Base-by-base conservation (phyloP, 2,329 filamentous ascomycete genomes). In the Alternaria sp. region DNA sequence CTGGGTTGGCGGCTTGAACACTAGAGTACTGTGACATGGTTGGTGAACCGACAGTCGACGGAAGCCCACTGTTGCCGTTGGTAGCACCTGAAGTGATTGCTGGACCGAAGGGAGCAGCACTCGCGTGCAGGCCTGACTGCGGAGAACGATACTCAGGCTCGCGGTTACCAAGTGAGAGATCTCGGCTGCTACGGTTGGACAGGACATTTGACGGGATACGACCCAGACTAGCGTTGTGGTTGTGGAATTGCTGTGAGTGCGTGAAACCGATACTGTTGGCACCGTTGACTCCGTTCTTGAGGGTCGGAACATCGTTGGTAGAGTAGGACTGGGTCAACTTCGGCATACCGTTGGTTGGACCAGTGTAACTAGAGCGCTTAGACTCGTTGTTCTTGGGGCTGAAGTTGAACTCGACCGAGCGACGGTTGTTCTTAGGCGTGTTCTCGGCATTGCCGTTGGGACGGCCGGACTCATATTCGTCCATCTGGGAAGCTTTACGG, bases 241-340 rank as follows among this genome's bases (percentile, higher is more conserved):
- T 86, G 65, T 89, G 86, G 51, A 86, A 81, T 69, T 85, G 83
- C 65, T 86, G 84, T 72, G 89, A 85, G 5, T 83, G 91, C 54
- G 75, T 78, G 63, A 78, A 74, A 25, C 72, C 66, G 6, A 59
- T 53, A 30, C 70, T 65, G 53, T 74, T 75, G 36, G 63, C 53
- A 36, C 74, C 70, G 49, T 85, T 81, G 51, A 83, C 79, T 49
- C 81, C 84, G 67, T 85, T 90, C 85, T 95, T 97, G 73, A 93
- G 84, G 8, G 93, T 96, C 5, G 93, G 92, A 20, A 97, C 85
- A 73, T 98, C 94, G 78, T 91, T 95, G 55, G 92, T 89, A 10
- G 95, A 97, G 81, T 92, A 97, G 0, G 94, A 97, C 45, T 91
- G 90, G 79, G 94, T 92, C 59, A 97, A 80, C 82, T 92, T 93